Conservation (phyloP, 768 basidiomycete genomes). For the Lactarius hengduanensis region DNA sequence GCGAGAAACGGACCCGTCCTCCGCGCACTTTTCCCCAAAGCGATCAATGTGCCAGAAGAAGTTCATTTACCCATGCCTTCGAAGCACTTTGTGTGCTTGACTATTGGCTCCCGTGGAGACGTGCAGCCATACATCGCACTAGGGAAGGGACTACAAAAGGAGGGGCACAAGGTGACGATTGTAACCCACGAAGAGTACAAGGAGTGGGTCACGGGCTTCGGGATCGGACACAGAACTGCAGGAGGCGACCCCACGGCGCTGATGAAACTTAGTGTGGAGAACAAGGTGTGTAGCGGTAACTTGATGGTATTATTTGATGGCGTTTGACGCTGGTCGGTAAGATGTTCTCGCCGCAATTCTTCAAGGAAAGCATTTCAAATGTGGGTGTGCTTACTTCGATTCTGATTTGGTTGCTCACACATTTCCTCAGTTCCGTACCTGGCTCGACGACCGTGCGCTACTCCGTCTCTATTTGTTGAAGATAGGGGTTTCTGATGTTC, state of each 20-base stretch:
- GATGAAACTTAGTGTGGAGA: slow-evolving; percentile 60
- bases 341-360: slow-evolving; percentile 75
- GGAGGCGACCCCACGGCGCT: slow-evolving; percentile 68
- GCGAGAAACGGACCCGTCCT: slow-evolving; percentile 36
- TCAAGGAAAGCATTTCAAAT: slow-evolving; percentile 58
- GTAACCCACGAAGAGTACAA: slow-evolving; percentile 51
- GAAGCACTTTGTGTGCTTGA: slow-evolving; percentile 60
- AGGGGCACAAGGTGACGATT: slow-evolving; percentile 48
- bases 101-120: slow-evolving; percentile 61
- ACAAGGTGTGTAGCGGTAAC: slow-evolving; percentile 36
- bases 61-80: slow-evolving; percentile 36
- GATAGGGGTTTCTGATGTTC: not conserved
- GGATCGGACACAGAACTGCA: slow-evolving; percentile 56
- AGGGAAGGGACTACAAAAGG: slow-evolving; percentile 39
- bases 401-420: slow-evolving; percentile 5
- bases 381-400: slow-evolving; percentile 35
- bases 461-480: not conserved
- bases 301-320: not conserved
- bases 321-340: slow-evolving; percentile 34
- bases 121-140: slow-evolving; percentile 53
- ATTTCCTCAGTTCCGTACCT: slow-evolving; percentile 51
- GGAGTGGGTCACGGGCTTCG: slow-evolving; percentile 59
- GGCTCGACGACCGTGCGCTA: slow-evolving; percentile 60
- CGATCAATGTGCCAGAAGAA: slow-evolving; percentile 47
- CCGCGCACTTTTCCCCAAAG: slow-evolving; percentile 42